Evolutionary conservation across 441 rosid species (phyloP).

Genomic region (Eruca vesicaria): DNA sequence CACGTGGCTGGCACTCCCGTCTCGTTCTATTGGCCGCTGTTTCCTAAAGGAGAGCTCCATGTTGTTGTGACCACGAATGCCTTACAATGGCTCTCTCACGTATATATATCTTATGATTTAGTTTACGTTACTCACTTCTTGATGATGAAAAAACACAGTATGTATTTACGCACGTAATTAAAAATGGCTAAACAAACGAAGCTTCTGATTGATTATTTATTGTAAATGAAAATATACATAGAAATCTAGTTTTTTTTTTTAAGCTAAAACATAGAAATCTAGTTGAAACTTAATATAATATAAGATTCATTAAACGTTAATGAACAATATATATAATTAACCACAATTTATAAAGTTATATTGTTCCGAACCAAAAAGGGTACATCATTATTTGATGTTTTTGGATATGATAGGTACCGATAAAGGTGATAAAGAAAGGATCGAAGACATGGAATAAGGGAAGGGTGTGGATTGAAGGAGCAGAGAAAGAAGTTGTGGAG

Average conservation of each 20-base stretch:
- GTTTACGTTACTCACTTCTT: too few species aligned
- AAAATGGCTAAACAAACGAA: too few species aligned
- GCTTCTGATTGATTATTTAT: not conserved
- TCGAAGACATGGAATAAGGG: conserved; percentile 48
- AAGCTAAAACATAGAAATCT: too few species aligned
- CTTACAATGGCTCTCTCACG: conserved; percentile 56
- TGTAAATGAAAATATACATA: not conserved
- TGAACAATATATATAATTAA: not conserved
- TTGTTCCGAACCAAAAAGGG: too few species aligned
- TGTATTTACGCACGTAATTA: too few species aligned
- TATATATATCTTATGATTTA: too few species aligned
- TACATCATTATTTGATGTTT: not conserved
- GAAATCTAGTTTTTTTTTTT: too few species aligned
- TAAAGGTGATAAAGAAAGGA: conserved; percentile 38
- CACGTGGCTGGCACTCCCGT: conserved; percentile 45
- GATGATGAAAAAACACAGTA: too few species aligned
- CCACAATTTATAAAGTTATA: too few species aligned
- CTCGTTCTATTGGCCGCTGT: conserved; percentile 44
- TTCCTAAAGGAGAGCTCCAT: conserved; percentile 46
- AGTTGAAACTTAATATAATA: not conserved
- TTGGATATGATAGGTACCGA: conserved; percentile 38
- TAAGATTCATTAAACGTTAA: not conserved
- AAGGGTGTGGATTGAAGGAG: conserved; percentile 48
- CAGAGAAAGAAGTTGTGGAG: conserved; percentile 42
- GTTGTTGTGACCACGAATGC: conserved; percentile 50